Percentiles rank a stretch among this genome's conserved stretches.
Evolutionary conservation across 371 early-diverging fungal genomes (phyloP).

Genomic region (Mortierella sp.): DNA sequence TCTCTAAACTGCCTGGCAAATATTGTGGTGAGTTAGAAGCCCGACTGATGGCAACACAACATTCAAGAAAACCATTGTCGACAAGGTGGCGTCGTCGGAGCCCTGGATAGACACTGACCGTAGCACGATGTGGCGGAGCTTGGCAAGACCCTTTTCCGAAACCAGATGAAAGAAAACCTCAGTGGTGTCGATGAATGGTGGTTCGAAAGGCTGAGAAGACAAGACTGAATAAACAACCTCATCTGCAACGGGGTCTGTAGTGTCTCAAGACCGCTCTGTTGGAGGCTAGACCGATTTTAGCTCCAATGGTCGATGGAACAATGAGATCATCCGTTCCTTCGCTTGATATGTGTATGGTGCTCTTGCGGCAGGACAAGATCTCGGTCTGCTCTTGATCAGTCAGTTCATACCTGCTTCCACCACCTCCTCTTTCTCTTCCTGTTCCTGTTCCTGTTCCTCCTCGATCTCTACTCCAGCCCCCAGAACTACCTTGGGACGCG

Average conservation of each 20-base stretch:
- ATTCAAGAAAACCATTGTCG: conserved; percentile 26
- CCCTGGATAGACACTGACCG: conserved; percentile 16
- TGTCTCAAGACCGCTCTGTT: background rate
- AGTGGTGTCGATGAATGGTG: conserved; percentile 29
- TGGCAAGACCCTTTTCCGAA: conserved; percentile 3
- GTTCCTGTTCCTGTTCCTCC: background rate
- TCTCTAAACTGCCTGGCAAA: conserved; percentile 25
- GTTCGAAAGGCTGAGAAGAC: conserved; percentile 35
- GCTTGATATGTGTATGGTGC: background rate
- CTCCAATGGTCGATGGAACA: background rate
- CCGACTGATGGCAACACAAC: conserved; percentile 35
- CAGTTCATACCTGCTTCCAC: background rate
- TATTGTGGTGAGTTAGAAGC: conserved; percentile 24
- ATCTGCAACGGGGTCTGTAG: background rate
- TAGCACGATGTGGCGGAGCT: conserved; percentile 25
- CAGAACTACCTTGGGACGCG: background rate
- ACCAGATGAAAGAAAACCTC: conserved; percentile 17
- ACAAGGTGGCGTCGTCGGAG: background rate
- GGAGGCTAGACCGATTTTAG: background rate
- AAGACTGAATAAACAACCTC: conserved; percentile 29
- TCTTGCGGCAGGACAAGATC: background rate
- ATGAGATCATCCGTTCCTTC: conserved; percentile 1
- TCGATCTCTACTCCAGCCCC: background rate
- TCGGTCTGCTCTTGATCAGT: background rate
- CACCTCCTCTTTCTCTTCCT: too few species aligned